phyloP scores from a whole-genome alignment of 441 rosid species.

The Eutrema salsugineum region DNA sequence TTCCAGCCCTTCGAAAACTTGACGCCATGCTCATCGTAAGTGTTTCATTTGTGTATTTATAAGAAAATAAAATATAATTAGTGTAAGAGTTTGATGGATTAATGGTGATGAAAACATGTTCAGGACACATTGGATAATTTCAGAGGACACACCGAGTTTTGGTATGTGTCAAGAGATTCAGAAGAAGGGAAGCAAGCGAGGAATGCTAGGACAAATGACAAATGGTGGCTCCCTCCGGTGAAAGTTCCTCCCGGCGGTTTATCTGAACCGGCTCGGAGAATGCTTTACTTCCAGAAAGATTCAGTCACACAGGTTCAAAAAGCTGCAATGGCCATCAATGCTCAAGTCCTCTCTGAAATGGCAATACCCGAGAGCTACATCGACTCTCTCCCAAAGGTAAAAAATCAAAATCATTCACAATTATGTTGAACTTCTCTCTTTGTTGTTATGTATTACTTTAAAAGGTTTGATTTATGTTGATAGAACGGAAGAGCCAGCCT shows the following conservation, averaged over 20 bases:
- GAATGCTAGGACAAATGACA: slow-evolving; percentile 62
- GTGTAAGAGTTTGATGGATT: not conserved
- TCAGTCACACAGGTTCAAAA: slow-evolving; percentile 90
- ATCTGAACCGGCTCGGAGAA: slow-evolving; percentile 63
- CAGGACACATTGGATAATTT: slow-evolving; percentile 40
- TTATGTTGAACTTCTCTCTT: not conserved
- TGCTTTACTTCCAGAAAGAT: slow-evolving; percentile 81
- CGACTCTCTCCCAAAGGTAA: slow-evolving; percentile 93
- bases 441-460: not conserved
- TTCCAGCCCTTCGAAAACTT: slow-evolving; percentile 63
- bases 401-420: not conserved
- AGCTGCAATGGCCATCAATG: slow-evolving; percentile 97
- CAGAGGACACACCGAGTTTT: slow-evolving; percentile 45
- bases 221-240: slow-evolving; percentile 95
- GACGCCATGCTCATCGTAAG: slow-evolving; percentile 59
- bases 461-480: not conserved
- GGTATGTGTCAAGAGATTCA: slow-evolving; percentile 67
- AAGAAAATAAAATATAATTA: not conserved
- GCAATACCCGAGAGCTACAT: slow-evolving; percentile 88
- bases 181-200: slow-evolving; percentile 51
- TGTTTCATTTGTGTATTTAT: not conserved
- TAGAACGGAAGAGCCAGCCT: slow-evolving; percentile 62
- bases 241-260: slow-evolving; percentile 82
- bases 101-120: not conserved
- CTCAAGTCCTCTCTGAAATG: slow-evolving; percentile 94